Evolutionary conservation across 1,284 basidiomycete species (phyloP).

Genomic region (Ustilago curta): DNA sequence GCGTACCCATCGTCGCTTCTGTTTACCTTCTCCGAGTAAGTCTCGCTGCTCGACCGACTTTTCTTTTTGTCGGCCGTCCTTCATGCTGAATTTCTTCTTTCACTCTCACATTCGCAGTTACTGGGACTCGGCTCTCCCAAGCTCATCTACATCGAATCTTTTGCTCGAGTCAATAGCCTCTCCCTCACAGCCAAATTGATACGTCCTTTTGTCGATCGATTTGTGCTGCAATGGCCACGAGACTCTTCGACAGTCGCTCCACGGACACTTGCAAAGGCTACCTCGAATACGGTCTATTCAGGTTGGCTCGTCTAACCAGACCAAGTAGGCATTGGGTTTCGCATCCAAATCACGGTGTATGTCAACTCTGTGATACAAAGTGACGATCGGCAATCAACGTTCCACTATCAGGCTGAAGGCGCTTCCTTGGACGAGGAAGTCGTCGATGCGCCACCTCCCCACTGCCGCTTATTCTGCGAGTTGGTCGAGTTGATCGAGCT

Average conservation of each 20-base stretch:
- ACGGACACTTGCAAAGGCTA: background rate
- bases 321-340: background rate
- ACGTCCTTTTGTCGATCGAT: constrained; percentile 83
- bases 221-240: constrained; percentile 71
- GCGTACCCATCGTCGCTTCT: constrained; percentile 81
- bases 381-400: too few species aligned
- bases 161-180: constrained; percentile 85
- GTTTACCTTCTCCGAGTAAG: constrained; percentile 82
- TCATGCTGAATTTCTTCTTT: background rate
- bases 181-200: constrained; percentile 88
- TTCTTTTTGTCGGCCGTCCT: too few species aligned
- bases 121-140: constrained; percentile 79
- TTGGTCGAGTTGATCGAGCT: constrained; percentile 49
- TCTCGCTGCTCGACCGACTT: constrained; percentile 18
- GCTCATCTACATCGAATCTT: constrained; percentile 92
- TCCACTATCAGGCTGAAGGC: background rate
- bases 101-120: constrained; percentile 73
- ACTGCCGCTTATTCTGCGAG: constrained; percentile 36
- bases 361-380: too few species aligned
- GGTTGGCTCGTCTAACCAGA: constrained; percentile 33
- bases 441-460: constrained; percentile 15
- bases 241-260: constrained; percentile 11
- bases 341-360: too few species aligned
- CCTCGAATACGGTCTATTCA: constrained; percentile 36
- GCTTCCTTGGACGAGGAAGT: background rate